Evolutionary conservation across 225 moss, liverwort and hornwort species (phyloP).

Genomic region (Lunularia cruciata): DNA sequence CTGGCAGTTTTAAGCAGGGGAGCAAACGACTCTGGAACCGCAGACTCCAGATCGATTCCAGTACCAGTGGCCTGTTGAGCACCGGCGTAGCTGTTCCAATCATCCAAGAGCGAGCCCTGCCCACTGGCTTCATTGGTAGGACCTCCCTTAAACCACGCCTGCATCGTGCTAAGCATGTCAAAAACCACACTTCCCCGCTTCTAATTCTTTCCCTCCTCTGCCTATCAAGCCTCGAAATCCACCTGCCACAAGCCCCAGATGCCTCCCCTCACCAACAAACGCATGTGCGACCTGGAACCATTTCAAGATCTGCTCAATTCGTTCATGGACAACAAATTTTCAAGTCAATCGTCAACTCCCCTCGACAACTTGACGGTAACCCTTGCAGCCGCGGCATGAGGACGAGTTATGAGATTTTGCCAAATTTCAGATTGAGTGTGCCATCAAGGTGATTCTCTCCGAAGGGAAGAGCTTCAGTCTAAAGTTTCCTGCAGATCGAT

Average conservation of each 20-base stretch:
- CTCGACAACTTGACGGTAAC: too few relatives aligned
- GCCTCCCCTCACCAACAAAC: neutral
- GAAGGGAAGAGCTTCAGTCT: too few relatives aligned
- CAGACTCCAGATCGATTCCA: constrained; percentile 87
- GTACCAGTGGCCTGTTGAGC: constrained; percentile 49
- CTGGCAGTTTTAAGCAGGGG: constrained; percentile 89
- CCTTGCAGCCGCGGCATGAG: too few relatives aligned
- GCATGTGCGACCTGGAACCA: neutral
- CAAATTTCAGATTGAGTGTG: too few relatives aligned
- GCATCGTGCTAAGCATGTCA: constrained; percentile 73
- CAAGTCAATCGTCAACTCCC: neutral
- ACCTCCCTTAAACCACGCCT: constrained; percentile 81
- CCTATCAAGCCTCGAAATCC: neutral
- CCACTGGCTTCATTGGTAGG: constrained; percentile 55
- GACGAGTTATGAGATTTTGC: too few relatives aligned
- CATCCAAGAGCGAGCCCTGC: constrained; percentile 77
- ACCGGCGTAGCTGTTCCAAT: constrained; percentile 84
- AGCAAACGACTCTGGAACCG: constrained; percentile 83
- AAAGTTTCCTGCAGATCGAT: too few relatives aligned
- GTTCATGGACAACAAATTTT: neutral
- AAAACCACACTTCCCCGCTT: neutral
- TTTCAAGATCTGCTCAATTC: constrained; percentile 2
- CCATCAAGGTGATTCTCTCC: too few relatives aligned
- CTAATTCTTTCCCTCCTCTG: neutral
- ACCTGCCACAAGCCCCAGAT: neutral